Evolutionary conservation across 129 eudicot species (phyloP).

Genomic region (Lonicera japonica): DNA sequence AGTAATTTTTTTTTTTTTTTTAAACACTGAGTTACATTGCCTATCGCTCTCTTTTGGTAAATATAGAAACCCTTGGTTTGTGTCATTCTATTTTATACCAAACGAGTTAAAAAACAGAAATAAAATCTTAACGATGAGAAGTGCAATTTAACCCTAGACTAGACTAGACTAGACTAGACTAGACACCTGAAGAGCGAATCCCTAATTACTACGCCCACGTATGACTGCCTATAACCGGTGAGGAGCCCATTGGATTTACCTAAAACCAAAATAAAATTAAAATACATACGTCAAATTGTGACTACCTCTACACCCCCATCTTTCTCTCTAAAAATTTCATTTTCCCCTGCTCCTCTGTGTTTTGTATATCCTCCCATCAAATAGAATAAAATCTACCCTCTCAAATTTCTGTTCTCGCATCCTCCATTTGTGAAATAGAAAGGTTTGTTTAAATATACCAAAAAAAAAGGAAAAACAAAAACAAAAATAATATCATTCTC

Average conservation of each 20-base stretch:
- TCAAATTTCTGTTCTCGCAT: conserved; percentile 7
- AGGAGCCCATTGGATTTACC: conserved; percentile 12
- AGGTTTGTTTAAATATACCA: conserved; percentile 6
- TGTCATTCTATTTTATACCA: too few relatives aligned
- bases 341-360: not conserved
- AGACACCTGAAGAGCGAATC: not conserved
- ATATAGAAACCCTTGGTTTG: too few relatives aligned
- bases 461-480: too few relatives aligned
- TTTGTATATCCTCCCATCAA: not conserved
- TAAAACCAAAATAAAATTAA: conserved; percentile 17
- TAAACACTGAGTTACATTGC: too few relatives aligned
- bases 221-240: conserved; percentile 21
- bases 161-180: too few relatives aligned
- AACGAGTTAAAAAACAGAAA: too few relatives aligned
- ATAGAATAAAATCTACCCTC: conserved; percentile 11
- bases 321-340: not conserved
- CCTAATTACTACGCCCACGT: conserved; percentile 15
- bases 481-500: not conserved
- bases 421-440: not conserved
- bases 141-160: not conserved
- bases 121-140: too few relatives aligned
- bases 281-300: conserved; percentile 19
- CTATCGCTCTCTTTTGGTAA: too few relatives aligned
- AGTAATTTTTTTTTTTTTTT: too few relatives aligned
- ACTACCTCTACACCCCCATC: conserved; percentile 18